phyloP scores from a whole-genome alignment of 257 asterid species.

The Ballota nigra region DNA sequence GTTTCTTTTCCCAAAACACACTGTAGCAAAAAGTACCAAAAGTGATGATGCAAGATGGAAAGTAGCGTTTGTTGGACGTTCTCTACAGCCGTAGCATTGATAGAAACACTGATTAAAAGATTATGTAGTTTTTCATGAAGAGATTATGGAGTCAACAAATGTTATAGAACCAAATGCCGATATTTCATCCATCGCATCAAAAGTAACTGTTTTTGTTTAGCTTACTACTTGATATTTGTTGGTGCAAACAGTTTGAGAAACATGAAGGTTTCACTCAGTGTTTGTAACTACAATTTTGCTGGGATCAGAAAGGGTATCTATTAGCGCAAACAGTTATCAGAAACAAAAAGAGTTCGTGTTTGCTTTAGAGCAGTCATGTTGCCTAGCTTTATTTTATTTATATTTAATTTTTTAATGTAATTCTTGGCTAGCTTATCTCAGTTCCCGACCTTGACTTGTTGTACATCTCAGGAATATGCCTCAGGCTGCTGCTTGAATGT shows the following conservation, averaged over 20 bases:
- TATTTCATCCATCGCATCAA: neutral
- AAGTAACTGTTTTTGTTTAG: neutral
- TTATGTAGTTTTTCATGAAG: neutral
- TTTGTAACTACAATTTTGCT: neutral
- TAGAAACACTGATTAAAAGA: neutral
- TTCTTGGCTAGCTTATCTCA: too few relatives aligned
- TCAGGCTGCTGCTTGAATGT: conserved; percentile 82
- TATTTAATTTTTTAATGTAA: neutral
- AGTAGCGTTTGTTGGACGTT: conserved; percentile 6
- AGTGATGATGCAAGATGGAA: conserved; percentile 5
- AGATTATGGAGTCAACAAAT: neutral
- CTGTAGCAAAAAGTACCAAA: neutral
- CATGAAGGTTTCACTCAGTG: neutral
- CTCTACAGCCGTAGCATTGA: neutral
- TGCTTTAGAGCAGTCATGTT: conserved; percentile 1
- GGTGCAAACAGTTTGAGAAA: neutral
- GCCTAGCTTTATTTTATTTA: neutral
- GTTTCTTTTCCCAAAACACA: neutral
- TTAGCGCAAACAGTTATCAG: neutral
- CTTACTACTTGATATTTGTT: neutral
- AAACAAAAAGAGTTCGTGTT: neutral
- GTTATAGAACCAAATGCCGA: neutral
- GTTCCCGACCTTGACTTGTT: conserved; percentile 11
- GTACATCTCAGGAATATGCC: conserved; percentile 76
- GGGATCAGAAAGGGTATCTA: neutral